These are phyloP conservation scores for Fusarium subglutinans DNA, from an alignment of 2,329 filamentous ascomycete genomes.

Conservation along the genomic window DNA sequence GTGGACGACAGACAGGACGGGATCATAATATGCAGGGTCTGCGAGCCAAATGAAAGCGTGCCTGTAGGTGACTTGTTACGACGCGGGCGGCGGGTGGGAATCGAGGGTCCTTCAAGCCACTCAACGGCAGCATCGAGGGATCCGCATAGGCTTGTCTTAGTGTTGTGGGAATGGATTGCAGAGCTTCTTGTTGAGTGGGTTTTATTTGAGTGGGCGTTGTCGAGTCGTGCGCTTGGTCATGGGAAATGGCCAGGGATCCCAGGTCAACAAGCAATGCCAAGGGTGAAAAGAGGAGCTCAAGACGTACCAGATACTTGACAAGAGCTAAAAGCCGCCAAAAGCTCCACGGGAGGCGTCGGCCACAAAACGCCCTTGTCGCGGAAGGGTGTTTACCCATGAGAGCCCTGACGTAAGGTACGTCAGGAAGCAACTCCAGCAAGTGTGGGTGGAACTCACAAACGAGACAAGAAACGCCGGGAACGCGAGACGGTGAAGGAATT, in stretches of 20 bases:
- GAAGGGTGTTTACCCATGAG: constrained; percentile 41
- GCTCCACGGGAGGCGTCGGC: constrained; percentile 42
- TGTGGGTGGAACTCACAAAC: constrained; percentile 40
- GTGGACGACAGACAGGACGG: constrained; percentile 38
- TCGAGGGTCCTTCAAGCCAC: constrained; percentile 42
- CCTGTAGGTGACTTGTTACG: constrained; percentile 34
- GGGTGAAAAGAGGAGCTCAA: constrained; percentile 24
- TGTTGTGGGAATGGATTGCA: constrained; percentile 40
- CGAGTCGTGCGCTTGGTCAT: constrained; percentile 40
- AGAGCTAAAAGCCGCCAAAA: constrained; percentile 36
- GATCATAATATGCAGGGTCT: constrained; percentile 45
- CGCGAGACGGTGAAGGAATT: constrained; percentile 46
- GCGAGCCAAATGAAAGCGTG: constrained; percentile 34
- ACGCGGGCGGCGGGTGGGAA: constrained; percentile 36
- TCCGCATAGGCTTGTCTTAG: constrained; percentile 42
- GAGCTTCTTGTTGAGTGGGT: constrained; percentile 31
- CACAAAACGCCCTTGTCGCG: constrained; percentile 38
- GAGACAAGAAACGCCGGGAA: constrained; percentile 43
- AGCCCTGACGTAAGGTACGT: constrained; percentile 46
- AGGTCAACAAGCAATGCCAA: constrained; percentile 43
- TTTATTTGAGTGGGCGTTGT: constrained; percentile 31
- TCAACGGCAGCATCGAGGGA: constrained; percentile 45
- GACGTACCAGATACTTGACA: constrained; percentile 40
- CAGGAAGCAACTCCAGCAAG: constrained; percentile 34
- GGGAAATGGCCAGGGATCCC: constrained; percentile 37